Conservation (phyloP, 1,284 basidiomycete species). For the Xanthoconium separans region DNA sequence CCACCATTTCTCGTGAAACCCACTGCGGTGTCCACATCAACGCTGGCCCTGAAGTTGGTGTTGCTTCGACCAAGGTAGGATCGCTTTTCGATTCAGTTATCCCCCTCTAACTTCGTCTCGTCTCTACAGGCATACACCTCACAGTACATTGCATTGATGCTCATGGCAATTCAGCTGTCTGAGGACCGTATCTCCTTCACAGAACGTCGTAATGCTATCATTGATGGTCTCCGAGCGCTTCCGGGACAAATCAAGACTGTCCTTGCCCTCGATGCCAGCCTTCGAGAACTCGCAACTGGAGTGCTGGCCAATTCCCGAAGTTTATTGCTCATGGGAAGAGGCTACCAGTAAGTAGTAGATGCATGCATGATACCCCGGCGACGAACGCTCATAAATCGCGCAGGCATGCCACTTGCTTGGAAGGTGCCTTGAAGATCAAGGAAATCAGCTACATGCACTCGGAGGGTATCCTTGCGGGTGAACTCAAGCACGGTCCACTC, state of each 20-base stretch:
- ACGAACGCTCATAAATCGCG: background rate
- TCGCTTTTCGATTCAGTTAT: background rate
- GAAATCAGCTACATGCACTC: constrained; percentile 96
- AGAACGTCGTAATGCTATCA: constrained; percentile 90
- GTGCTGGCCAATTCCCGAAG: constrained; percentile 82
- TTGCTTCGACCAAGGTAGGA: constrained; percentile 94
- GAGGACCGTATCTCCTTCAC: constrained; percentile 96
- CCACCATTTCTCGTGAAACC: constrained; percentile 96
- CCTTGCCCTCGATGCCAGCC: constrained; percentile 75
- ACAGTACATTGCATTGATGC: constrained; percentile 97
- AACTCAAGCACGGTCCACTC: constrained; percentile 98
- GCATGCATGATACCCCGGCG: too few relatives aligned
- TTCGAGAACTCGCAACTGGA: constrained; percentile 83
- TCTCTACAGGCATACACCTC: constrained; percentile 87
- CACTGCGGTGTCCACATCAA: constrained; percentile 99
- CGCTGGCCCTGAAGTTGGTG: constrained; percentile 98
- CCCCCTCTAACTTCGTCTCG: constrained; percentile 1
- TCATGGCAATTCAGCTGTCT: constrained; percentile 97
- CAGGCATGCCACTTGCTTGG: constrained; percentile 92
- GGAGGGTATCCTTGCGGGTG: constrained; percentile 94
- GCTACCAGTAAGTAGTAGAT: constrained; percentile 76
- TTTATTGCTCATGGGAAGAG: constrained; percentile 96
- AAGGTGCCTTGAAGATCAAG: constrained; percentile 99
- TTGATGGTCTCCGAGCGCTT: constrained; percentile 88
- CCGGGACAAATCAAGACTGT: constrained; percentile 90